Base-by-base conservation (phyloP, 2,329 filamentous ascomycete genomes). In the Samsoniella hepiali region DNA sequence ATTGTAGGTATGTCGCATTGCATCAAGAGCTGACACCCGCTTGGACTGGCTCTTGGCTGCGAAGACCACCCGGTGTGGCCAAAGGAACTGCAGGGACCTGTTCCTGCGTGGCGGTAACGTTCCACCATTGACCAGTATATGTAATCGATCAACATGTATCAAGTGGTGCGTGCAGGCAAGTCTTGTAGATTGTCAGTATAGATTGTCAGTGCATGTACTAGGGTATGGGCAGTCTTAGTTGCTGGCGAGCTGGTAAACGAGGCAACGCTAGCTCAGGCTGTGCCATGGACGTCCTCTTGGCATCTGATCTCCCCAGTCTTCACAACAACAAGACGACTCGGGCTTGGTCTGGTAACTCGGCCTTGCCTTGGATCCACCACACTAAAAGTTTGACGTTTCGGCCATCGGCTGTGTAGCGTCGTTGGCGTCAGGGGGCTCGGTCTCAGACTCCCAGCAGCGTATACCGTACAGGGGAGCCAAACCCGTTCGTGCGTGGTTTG, bases 401-500 rank as follows among this genome's bases (percentile, higher is more conserved):
- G 47, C 55, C 44, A 42, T 51, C 55, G 55, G 58, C 15, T n/a
- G 57, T 36, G 55, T 47, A 42, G 34, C 32, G 51, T 55, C 32
- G n/a, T 54, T 38, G 51, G 22, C 22, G 53, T 56, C 53, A 56
- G 38, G 53, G 50, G 53, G 45, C 4, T 27, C 32, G 32, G 29
- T 15, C 47, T 17, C 36, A 45, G 42, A 17, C 29, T 11, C 3
- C 40, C 36, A 38, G 27, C 13, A 36, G 29, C n/a, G 29, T 32
- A 36, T 36, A 40, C 13, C 36, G 9, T 10, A 36, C 11, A 45
- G 40, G 40, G 22, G 22, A 47, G 38, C 29, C 17, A 56, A 40
- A 42, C 51, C 32, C 10, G 50, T 62, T 62, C 59, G 50, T 54
- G 50, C 29, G 29, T 62, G 36, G 49, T 34, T 47, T 34, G 34